Base-by-base conservation (phyloP, 768 basidiomycete genomes). In the Pholiota conissans region DNA sequence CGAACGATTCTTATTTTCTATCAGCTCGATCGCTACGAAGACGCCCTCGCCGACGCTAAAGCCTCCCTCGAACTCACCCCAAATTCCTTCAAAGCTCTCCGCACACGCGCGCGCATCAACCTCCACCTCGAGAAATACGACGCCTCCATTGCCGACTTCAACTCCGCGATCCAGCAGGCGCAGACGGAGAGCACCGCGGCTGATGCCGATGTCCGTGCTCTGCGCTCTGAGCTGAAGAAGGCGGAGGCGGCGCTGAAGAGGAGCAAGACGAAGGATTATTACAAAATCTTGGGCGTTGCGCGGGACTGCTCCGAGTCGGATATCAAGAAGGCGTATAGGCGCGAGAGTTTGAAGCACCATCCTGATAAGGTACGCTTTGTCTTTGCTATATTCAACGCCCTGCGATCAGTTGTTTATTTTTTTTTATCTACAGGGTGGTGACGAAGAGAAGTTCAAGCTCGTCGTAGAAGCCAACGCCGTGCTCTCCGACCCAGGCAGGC, bases 361-460 rank as follows among this genome's bases (percentile, higher is more conserved):
- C 90, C 90, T 47, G 91, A 93, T 71, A 93, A 93, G 82, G 87
- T 87, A 18, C 24, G 73, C 18, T 32, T 18, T 11, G 3, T 3
- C 37, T 42, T 24, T 22, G 7, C 16, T 16, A 13, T n/a, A 48
- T 24, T 34, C 26, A n/a, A 2, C 11, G 11, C 11, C 11, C 34
- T 39, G 27, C 11, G 3, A 60, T 32, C 4, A 48, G 63, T 60
- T 63, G 52, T 60, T 54, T 58, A 52, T 61, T 16, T 28, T 40
- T 47, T 20, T 30, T 26, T 28, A 16, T 14, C 51, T 22, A 55
- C 42, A 92, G 87, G 94, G 95, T 26, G 95, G 95, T 27, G 92
- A 94, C 68, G 95, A 96, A 65, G 96, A 97, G 68, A 90, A 92
- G 64, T 98, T 98, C 84, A 97, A 98, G 72, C 80, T 93, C 20